Evolutionary conservation across 139 green algal genomes (phyloP), one percentile per base, ranked within the genome.

Genomic region (Picochlorum costavermella): DNA sequence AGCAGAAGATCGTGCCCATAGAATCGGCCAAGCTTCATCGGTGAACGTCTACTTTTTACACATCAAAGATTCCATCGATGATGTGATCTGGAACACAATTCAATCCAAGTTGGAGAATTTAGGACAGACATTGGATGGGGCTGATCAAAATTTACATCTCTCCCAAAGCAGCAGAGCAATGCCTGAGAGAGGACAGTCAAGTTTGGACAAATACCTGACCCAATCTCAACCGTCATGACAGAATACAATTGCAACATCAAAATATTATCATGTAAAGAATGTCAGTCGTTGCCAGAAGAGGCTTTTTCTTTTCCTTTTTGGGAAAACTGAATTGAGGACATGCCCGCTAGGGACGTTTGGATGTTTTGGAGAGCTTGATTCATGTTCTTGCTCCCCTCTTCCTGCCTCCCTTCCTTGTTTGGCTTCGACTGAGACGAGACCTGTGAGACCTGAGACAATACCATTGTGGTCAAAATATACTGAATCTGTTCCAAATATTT

Each of bases 1-100:
- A 69, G 65, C 65, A 17, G 71, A 78, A 26, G 78, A 85, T 59
- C 72, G 79, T 6, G 84, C 76, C 30, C 84, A 91, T 60, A 69
- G 84, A 50, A 90, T 88, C 51, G 84, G 84, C 6, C 83, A 91
- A 70, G 60, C 62, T 43, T 74, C 50, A 56, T 67, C 56, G 3
- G 86, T 96, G 13, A 85, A 83, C 60, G 77, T 94, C 14, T 78
- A 87, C 13, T 90, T 84, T 69, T 72, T 94, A 37, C 80, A 91
- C 60, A 87, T 86, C 9, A 70, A 67, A 43, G 65, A 65, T 63
- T 91, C 80, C 46, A 81, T 94, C 13, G 92, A 97, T 67, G 92
- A 97, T 63, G 72, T 96, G 31, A 96, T 92, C 10, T 92, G 85
- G 84, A 6, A 13, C 17, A 59, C 33, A 9, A 53, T 78, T 13